A percentile compares a stretch with the other conserved stretches of the same genome.
Evolutionary conservation across 768 basidiomycete genomes (phyloP).

Genomic region (Melanogaster broomeanus): DNA sequence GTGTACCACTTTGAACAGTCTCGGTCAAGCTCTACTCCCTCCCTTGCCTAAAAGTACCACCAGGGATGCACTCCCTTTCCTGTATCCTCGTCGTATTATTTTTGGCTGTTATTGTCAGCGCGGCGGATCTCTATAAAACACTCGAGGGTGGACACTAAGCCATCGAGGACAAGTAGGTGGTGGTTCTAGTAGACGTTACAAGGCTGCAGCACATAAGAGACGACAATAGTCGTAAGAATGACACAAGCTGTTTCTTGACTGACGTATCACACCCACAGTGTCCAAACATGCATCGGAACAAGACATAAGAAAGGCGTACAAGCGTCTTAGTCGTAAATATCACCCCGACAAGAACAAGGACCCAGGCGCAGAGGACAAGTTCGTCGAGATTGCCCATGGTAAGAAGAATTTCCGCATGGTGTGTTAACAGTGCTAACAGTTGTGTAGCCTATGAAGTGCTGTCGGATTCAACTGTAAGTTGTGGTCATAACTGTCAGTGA

Average conservation of each 20-base stretch:
- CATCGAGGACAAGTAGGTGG: no score
- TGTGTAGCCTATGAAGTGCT: slow-evolving; percentile 88
- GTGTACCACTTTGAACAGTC: slow-evolving; percentile 1
- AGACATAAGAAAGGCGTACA: slow-evolving; percentile 92
- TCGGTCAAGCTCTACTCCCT: not conserved
- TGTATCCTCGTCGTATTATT: slow-evolving; percentile 29
- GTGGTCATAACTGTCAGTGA: not conserved
- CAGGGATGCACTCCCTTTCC: slow-evolving; percentile 29
- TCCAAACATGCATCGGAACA: slow-evolving; percentile 79
- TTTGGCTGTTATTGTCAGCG: slow-evolving; percentile 37
- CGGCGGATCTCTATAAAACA: slow-evolving; percentile 79
- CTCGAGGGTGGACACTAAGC: no score
- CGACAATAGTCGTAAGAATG: no score
- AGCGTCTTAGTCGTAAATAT: slow-evolving; percentile 81
- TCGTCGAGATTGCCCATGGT: slow-evolving; percentile 93
- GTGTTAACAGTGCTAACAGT: slow-evolving; percentile 6
- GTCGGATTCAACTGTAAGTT: slow-evolving; percentile 74
- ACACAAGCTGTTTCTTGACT: slow-evolving; percentile 20
- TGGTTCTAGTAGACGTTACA: no score
- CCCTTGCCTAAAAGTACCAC: not conserved
- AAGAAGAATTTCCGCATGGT: slow-evolving; percentile 21
- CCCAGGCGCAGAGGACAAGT: slow-evolving; percentile 76
- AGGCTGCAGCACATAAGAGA: no score
- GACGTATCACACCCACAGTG: slow-evolving; percentile 39
- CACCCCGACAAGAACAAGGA: slow-evolving; percentile 98